A percentile compares a stretch with the other conserved stretches of the same genome.
These are phyloP conservation scores for Termitomyces sp. DNA, from an alignment of 768 basidiomycete genomes.

Conservation along the genomic window DNA sequence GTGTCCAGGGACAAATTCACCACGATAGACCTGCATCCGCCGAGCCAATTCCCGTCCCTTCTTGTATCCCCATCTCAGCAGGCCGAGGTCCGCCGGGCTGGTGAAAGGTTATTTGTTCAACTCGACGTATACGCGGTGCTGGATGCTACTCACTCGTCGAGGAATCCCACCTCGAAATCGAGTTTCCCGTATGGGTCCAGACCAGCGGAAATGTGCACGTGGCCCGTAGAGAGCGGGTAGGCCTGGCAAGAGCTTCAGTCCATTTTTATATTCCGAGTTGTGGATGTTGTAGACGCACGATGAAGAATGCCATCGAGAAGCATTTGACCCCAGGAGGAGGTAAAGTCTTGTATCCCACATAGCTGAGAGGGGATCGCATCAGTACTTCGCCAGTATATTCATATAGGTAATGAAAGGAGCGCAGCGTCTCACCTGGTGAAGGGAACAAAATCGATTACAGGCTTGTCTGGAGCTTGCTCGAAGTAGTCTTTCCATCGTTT, in stretches of 20 bases:
- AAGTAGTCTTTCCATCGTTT: conserved; percentile 47
- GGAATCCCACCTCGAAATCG: conserved; percentile 39
- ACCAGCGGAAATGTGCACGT: conserved; percentile 41
- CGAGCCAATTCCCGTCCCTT: conserved; percentile 46
- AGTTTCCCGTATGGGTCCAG: conserved; percentile 33
- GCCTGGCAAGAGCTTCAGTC: conserved; percentile 16
- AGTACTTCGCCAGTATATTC: background rate
- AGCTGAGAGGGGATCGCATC: conserved; percentile 7
- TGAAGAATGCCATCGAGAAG: conserved; percentile 14
- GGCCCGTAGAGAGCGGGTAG: conserved; percentile 45
- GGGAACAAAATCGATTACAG: conserved; percentile 37
- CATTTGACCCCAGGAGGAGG: conserved; percentile 18
- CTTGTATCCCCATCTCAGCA: conserved; percentile 51
- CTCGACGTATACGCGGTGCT: too few relatives aligned
- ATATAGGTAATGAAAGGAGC: background rate
- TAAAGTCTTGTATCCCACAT: conserved; percentile 9
- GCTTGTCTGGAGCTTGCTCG: conserved; percentile 49
- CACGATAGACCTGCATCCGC: conserved; percentile 42
- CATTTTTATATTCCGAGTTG: background rate
- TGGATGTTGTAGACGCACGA: conserved; percentile 17
- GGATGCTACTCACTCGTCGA: conserved; percentile 32
- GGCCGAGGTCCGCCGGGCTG: conserved; percentile 37
- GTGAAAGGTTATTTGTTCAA: background rate
- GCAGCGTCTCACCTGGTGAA: conserved; percentile 32
- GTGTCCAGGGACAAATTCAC: conserved; percentile 28